phyloP scores from a whole-genome alignment of 2,329 filamentous ascomycete species.

The Cadophora gregata region DNA sequence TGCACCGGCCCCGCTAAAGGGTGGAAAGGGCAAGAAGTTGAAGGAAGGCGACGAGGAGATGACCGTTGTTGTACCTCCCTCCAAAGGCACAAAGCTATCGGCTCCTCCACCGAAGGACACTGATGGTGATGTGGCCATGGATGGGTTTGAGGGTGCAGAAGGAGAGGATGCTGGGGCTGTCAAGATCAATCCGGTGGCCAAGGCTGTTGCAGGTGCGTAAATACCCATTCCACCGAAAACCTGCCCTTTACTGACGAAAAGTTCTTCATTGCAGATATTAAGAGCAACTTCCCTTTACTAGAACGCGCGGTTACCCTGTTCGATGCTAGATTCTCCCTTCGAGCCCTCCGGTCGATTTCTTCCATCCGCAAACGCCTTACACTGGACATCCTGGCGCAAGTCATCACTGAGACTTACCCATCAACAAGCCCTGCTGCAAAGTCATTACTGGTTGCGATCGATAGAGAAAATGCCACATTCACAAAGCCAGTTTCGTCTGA shows the following conservation, averaged over 20 bases:
- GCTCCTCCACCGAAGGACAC: slow-evolving; percentile 62
- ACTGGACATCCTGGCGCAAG: slow-evolving; percentile 79
- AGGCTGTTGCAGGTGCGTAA: slow-evolving; percentile 65
- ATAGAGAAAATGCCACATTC: slow-evolving; percentile 68
- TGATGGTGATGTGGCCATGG: slow-evolving; percentile 76
- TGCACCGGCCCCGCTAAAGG: slow-evolving; percentile 62
- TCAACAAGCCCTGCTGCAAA: slow-evolving; percentile 66
- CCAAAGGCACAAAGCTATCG: slow-evolving; percentile 67
- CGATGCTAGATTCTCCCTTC: slow-evolving; percentile 92
- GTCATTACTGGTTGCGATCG: slow-evolving; percentile 73
- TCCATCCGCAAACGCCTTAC: slow-evolving; percentile 91
- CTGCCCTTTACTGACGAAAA: slow-evolving; percentile 28
- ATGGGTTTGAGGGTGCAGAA: slow-evolving; percentile 51
- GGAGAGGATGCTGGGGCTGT: slow-evolving; percentile 49
- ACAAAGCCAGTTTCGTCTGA: slow-evolving; percentile 62
- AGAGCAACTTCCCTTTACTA: slow-evolving; percentile 88
- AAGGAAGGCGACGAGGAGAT: slow-evolving; percentile 79
- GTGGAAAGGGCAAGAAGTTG: slow-evolving; percentile 66
- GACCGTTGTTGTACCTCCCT: slow-evolving; percentile 79
- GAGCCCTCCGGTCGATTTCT: slow-evolving; percentile 93
- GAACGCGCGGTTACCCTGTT: slow-evolving; percentile 92
- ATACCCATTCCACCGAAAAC: slow-evolving; percentile 6
- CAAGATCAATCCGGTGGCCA: slow-evolving; percentile 65
- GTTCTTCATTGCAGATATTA: slow-evolving; percentile 72
- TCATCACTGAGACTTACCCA: slow-evolving; percentile 81